Base-by-base conservation (phyloP, 1,284 basidiomycete genomes). In the Trametes polyzona region DNA sequence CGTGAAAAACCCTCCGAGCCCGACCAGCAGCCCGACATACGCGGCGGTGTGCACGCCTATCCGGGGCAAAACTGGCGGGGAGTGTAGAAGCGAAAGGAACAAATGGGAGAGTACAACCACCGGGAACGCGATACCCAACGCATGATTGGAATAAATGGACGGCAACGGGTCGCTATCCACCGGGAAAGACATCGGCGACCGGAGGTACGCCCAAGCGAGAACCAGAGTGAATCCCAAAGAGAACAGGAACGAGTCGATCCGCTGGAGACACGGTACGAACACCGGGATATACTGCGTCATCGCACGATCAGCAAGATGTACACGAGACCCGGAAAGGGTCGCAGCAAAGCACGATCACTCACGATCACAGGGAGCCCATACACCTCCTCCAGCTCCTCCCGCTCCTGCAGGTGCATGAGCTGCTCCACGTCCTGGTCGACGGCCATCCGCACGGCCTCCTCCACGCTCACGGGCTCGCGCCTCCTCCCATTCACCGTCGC, bases 311-410 rank as follows among this genome's bases (percentile, higher is more conserved):
- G 29, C 27, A 24, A 7, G 17, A 12, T 23, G 7, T 3, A 11
- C 35, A n/a, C 29, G 10, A 16, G 1, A 10, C 21, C 12, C 26
- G 17, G 17, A 40, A 50, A 29, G 4, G 27, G 12, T 27, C 29
- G 17, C 29, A 16, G n/a, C n/a, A n/a, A n/a, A n/a, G n/a, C n/a
- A n/a, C n/a, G n/a, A n/a, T n/a, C n/a, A 57, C 85, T 63, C 66
- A 91, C 89, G 47, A 92, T 84, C 35, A 87, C 78, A 16, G 90
- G 86, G 24, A 87, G 69, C 1, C 90, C 90, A 67, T 89, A 92
- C 3, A 90, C 76, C 43, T 84, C 83, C 67, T 92, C 90, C 43
- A 92, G 71, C 55, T 92, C 90, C 67, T 89, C 86, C 39, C 89
- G 74, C 26, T 77, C 78, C 64, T 84, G 86, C 49, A 89, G 67